Evolutionary conservation across 1,284 basidiomycete species (phyloP).

Genomic region (Ustilago sp.): DNA sequence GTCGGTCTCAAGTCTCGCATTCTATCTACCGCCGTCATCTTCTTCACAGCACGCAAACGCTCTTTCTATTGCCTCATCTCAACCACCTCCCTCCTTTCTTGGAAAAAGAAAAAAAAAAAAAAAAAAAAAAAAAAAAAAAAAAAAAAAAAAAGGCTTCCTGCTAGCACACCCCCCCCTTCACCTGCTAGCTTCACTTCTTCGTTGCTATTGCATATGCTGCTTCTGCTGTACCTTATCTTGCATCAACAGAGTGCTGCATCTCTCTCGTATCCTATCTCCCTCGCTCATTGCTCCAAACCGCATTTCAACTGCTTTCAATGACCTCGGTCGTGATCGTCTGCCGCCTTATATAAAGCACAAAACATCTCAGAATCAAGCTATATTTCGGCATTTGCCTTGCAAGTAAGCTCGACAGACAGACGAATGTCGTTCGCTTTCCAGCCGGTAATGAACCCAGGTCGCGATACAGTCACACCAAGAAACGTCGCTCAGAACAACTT

Average conservation of each 20-base stretch:
- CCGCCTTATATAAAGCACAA: neutral
- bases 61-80: neutral
- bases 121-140: neutral
- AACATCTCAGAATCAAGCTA: no score
- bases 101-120: no score
- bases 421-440: slow-evolving; percentile 20
- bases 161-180: neutral
- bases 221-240: slow-evolving; percentile 1
- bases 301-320: neutral
- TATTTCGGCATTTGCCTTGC: neutral
- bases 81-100: neutral
- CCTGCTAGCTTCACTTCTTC: neutral
- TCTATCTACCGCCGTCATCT: neutral
- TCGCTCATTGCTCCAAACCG: neutral
- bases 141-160: no score
- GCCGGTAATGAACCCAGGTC: neutral
- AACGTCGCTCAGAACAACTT: neutral
- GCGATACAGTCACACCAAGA: slow-evolving; percentile 1
- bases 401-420: neutral
- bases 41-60: neutral
- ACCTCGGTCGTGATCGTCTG: neutral
- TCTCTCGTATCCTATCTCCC: slow-evolving; percentile 1
- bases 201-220: neutral
- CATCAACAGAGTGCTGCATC: slow-evolving; percentile 11
- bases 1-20: neutral